Percentiles rank a stretch among this genome's conserved stretches.
Conservation (phyloP, 2,329 filamentous ascomycete genomes). For the Fusarium globosum region DNA sequence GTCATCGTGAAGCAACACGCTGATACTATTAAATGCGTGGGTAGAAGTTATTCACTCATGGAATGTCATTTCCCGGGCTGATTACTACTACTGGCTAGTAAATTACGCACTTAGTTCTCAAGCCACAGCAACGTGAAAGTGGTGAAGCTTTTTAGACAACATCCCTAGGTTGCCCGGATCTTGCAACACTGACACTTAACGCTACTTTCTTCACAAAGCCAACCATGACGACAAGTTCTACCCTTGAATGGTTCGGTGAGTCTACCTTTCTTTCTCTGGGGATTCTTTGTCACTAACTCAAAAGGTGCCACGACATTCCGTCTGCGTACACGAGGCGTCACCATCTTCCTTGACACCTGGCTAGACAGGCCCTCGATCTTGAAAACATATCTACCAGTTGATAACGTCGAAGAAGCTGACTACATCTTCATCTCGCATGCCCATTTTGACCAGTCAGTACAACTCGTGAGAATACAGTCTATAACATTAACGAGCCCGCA, state of each 20-base stretch:
- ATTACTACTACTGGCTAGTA: too few relatives aligned
- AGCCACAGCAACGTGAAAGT: accelerated
- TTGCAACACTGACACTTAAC: too few relatives aligned
- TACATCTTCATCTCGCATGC: slow-evolving; percentile 1
- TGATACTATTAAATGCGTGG: neutral
- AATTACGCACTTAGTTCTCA: too few relatives aligned
- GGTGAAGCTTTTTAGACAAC: neutral
- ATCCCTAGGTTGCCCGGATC: accelerated
- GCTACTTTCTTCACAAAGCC: too few relatives aligned
- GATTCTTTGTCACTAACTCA: accelerated
- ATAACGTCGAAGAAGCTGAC: neutral
- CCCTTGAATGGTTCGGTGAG: neutral
- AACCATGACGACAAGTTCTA: neutral
- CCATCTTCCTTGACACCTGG: neutral
- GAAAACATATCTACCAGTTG: neutral
- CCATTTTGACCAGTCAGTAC: neutral
- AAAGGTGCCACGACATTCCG: neutral
- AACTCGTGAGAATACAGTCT: accelerated
- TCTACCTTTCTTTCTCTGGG: accelerated
- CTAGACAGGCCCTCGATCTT: neutral
- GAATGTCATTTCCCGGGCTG: accelerated
- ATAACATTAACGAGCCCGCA: neutral
- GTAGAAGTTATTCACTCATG: accelerated
- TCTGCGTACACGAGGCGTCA: neutral
- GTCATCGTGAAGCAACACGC: accelerated